Evolutionary conservation across 225 moss, liverwort and hornwort species (phyloP), one percentile per base, ranked within the genome.

Genomic region (Rhytidiadelphus loreus): DNA sequence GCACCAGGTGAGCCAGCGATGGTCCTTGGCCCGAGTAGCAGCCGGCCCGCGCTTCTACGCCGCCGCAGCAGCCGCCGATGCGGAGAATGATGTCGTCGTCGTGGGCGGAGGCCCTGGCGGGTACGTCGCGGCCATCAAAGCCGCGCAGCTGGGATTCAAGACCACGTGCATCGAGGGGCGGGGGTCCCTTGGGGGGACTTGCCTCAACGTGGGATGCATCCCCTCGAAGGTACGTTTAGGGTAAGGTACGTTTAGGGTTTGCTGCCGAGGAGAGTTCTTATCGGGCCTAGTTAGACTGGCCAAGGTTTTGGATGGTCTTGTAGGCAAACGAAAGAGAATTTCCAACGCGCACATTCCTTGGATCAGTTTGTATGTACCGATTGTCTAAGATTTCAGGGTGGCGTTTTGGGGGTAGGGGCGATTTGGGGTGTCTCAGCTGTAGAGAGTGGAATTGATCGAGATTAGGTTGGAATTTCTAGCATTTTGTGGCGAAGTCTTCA

Each of bases 171-270:
- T 98, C 80, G 98, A 98, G 91, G 90, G 95, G 88, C 93, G 97
- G 6, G 98, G 97, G n/a, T 73, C 89, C 35, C 94, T 98, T 6
- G 98, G 98, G 44, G 96, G 98, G 24, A 98, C 98, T 78, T 98
- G 97, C 89, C 90, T 98, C 58, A 98, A 98, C 89, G 98, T 98
- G 20, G 98, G 98, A 65, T 98, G 97, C 88, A 98, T 98, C 85
- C 98, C 97, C 61, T 98, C 98, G 30, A 98, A 98, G 97, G 98
- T 98, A 70, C 48, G 77, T 84, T 78, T 59, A 78, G 78, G 85
- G 58, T 30, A 82, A 77, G 82, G 63, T 82, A 52, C 83, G 83
- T 83, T 53, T 83, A 68, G 83, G 65, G 53, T 53, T 81, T 81
- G 58, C 80, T 80, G 41, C 41, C 3, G 13, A 43, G 59, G 80